Percentiles rank a stretch among this genome's conserved stretches.
Conservation (phyloP, 192 early-diverging fungal genomes). For the Diversispora epigaea region DNA sequence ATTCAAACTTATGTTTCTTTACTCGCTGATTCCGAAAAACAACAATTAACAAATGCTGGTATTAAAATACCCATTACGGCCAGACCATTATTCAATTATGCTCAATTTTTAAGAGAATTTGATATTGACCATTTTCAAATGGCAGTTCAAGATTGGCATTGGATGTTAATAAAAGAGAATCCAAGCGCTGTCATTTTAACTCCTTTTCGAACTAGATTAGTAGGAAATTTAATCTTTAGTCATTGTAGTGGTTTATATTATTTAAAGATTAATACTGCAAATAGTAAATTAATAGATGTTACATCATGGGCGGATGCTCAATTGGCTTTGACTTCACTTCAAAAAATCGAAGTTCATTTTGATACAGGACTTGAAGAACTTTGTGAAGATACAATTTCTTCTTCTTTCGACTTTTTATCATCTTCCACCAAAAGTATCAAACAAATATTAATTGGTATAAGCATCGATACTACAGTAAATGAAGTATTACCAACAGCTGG, state of each 20-base stretch:
- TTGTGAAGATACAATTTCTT: neutral
- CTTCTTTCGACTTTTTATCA: neutral
- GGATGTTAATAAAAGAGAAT: neutral
- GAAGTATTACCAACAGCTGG: neutral
- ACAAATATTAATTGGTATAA: neutral
- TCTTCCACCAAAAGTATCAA: neutral
- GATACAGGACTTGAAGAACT: neutral
- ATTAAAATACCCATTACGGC: neutral
- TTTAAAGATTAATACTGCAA: neutral
- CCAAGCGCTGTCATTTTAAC: neutral
- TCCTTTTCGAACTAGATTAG: neutral
- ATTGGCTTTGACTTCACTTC: neutral
- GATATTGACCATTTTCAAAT: neutral
- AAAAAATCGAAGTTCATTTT: neutral
- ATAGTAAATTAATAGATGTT: neutral
- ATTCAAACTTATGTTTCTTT: neutral
- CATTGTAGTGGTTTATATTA: neutral
- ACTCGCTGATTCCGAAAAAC: neutral
- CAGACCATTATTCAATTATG: neutral
- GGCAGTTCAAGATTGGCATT: neutral
- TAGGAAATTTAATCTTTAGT: conserved; percentile 3
- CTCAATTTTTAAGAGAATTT: neutral
- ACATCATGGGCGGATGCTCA: neutral
- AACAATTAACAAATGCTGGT: neutral
- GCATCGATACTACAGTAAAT: neutral